Evolutionary conservation across 345 rosid species (phyloP).

Genomic region (Eucalyptus albens): DNA sequence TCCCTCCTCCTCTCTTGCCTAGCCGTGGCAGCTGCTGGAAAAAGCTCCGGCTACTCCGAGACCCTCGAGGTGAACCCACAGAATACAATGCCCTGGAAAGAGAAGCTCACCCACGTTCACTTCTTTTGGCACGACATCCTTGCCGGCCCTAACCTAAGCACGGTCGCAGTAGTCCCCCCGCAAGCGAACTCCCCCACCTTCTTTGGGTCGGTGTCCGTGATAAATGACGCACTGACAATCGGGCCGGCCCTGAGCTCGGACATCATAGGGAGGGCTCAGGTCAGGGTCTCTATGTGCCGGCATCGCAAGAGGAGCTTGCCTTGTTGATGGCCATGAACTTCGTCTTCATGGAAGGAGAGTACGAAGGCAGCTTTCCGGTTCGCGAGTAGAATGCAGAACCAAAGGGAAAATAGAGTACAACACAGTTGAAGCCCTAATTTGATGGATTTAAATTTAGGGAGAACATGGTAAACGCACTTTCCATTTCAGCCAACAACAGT

Average conservation of each 20-base stretch:
- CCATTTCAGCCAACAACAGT: neutral
- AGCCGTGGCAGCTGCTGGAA: neutral
- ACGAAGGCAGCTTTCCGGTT: neutral
- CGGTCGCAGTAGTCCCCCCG: neutral
- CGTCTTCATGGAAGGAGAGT: conserved; percentile 3
- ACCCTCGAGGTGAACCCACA: neutral
- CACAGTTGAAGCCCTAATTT: neutral
- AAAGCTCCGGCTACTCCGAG: neutral
- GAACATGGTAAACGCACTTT: neutral
- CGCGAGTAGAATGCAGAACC: neutral
- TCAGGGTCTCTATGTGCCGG: neutral
- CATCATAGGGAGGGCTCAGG: neutral
- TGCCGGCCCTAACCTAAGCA: neutral
- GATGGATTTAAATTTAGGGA: neutral
- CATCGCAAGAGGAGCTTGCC: neutral
- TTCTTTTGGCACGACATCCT: conserved; percentile 4
- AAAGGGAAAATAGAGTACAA: neutral
- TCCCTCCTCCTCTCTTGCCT: neutral
- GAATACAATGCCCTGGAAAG: neutral
- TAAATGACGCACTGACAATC: neutral
- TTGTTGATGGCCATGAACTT: conserved; percentile 4
- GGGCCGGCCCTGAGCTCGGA: neutral
- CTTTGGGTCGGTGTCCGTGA: neutral
- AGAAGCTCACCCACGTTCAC: conserved; percentile 2
- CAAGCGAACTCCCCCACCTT: neutral